These are phyloP conservation scores for Citrus inodora DNA, from an alignment of 345 rosid genomes.

Conservation along the genomic window DNA sequence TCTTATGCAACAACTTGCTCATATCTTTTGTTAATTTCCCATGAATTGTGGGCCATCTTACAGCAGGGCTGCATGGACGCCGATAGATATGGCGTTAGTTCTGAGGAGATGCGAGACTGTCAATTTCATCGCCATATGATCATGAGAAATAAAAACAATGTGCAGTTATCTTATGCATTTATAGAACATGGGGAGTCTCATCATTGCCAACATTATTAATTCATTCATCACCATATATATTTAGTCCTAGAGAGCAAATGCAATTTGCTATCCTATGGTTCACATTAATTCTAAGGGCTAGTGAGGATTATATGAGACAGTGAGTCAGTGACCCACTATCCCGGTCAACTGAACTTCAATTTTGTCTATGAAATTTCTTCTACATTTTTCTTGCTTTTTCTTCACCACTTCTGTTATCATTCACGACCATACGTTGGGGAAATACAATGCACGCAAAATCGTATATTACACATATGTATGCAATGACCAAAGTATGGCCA, in stretches of 20 bases:
- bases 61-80: neutral
- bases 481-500: neutral
- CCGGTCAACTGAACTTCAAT: neutral
- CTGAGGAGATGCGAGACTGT: neutral
- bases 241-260: neutral
- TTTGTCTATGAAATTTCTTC: neutral
- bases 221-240: neutral
- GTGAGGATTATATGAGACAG: neutral
- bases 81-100: neutral
- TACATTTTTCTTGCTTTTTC: neutral
- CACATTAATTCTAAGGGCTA: neutral
- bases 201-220: neutral
- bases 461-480: neutral
- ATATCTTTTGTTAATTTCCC: neutral
- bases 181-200: conserved; percentile 8
- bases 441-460: neutral
- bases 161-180: neutral
- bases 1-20: neutral
- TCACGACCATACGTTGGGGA: neutral
- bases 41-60: neutral
- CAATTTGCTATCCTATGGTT: neutral
- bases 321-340: neutral
- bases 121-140: neutral
- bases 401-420: neutral
- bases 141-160: neutral